Evolutionary conservation across 179 eudicot genomes (phyloP), one percentile per base, ranked within the genome.

Genomic region (Corrigiola litoralis): DNA sequence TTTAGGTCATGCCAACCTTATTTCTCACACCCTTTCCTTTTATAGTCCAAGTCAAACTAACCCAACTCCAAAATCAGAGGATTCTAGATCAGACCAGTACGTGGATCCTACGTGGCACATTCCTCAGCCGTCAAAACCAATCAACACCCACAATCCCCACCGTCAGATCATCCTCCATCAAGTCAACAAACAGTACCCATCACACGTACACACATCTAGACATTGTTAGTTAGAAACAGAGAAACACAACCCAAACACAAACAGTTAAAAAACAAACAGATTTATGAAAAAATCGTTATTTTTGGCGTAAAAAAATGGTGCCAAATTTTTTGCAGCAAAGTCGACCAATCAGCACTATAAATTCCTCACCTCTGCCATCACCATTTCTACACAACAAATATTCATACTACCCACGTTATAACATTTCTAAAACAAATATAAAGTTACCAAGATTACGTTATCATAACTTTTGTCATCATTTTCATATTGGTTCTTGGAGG

Each of bases 271-370:
- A 55, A 32, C 21, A n/a, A n/a, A n/a, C n/a, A n/a, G n/a, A n/a
- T n/a, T n/a, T n/a, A n/a, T n/a, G n/a, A n/a, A n/a, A n/a, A n/a
- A n/a, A n/a, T n/a, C n/a, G n/a, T 37, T 0, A 11, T 17, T 33
- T 36, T 56, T 41, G 28, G 44, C 44, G 44, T 9, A 27, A 18
- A 57, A 58, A 56, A 72, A 72, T 72, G 71, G 49, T 12, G 32
- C 17, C 55, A 25, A 59, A 58, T 33, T 13, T 18, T 55, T 34
- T 65, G 33, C 70, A 38, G 37, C 45, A 51, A 27, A 67, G 61
- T 47, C 41, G 59, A 38, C 66, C 75, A 66, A 66, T 66, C 14
- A 52, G 28, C 48, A 38, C 71, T 61, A 72, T 72, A 72, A 72
- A 72, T 72, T 45, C 76, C 28, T 13, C 67, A 2, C 24, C 45